Evolutionary conservation across 164 flowering plant genomes (phyloP).

Genomic region (Paratinospora sagittata): DNA sequence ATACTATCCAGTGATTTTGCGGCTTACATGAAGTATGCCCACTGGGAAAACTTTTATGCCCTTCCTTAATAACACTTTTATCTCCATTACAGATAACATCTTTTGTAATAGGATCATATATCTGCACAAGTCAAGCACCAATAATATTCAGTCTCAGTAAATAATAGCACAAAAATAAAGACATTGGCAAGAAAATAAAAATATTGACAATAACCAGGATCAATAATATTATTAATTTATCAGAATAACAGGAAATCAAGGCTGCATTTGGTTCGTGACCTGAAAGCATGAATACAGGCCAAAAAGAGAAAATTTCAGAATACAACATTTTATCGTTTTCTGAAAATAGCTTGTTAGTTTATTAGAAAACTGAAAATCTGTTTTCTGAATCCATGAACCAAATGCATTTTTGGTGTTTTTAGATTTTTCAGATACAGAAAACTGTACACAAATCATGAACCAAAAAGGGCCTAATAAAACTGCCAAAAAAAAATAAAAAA

Average conservation of each 20-base stretch:
- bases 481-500: not conserved
- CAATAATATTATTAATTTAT: not conserved
- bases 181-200: not conserved
- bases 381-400: too few relatives aligned
- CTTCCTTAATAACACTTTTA: slow-evolving; percentile 32
- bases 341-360: too few relatives aligned
- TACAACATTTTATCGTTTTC: too few relatives aligned
- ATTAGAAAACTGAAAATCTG: too few relatives aligned
- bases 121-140: slow-evolving; percentile 10
- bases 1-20: not conserved
- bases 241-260: not conserved
- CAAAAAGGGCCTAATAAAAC: too few relatives aligned
- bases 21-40: slow-evolving; percentile 19
- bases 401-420: too few relatives aligned
- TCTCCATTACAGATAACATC: slow-evolving; percentile 27
- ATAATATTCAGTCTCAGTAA: not conserved
- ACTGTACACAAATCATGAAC: too few relatives aligned
- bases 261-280: too few relatives aligned
- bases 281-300: too few relatives aligned
- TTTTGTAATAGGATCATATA: slow-evolving; percentile 23
- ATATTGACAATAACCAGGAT: not conserved
- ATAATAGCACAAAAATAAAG: not conserved
- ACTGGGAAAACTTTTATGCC: slow-evolving; percentile 26
- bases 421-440: too few relatives aligned
- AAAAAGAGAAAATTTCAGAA: too few relatives aligned